phyloP scores from a whole-genome alignment of 2,329 filamentous ascomycete species.

The Corynespora cassiicola region DNA sequence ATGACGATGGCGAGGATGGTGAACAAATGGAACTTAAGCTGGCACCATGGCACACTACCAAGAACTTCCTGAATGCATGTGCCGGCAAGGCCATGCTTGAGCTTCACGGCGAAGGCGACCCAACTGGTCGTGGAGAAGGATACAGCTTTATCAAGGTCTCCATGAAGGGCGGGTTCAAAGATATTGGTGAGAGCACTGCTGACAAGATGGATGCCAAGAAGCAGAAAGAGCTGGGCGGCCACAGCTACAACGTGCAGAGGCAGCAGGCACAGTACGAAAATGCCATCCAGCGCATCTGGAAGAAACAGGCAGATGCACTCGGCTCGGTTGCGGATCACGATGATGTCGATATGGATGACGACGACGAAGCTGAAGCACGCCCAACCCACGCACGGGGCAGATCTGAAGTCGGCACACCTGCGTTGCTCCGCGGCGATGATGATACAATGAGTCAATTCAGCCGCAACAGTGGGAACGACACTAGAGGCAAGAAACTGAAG shows the following conservation, averaged over 20 bases:
- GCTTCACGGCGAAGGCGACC: constrained; percentile 92
- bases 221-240: constrained; percentile 74
- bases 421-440: constrained; percentile 63
- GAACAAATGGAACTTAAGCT: constrained; percentile 86
- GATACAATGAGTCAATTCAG: constrained; percentile 69
- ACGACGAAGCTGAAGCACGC: constrained; percentile 59
- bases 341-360: constrained; percentile 72
- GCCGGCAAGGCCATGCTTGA: constrained; percentile 97
- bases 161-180: constrained; percentile 98
- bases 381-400: constrained; percentile 51
- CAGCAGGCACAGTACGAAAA: constrained; percentile 93
- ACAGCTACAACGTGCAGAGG: constrained; percentile 96
- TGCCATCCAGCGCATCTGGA: constrained; percentile 91
- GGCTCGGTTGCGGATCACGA: constrained; percentile 77
- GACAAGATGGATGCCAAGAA: constrained; percentile 83
- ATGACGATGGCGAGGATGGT: constrained; percentile 68
- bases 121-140: constrained; percentile 88
- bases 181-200: constrained; percentile 85
- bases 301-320: constrained; percentile 80
- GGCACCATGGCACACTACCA: constrained; percentile 95
- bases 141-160: constrained; percentile 98
- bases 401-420: constrained; percentile 69
- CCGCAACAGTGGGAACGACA: constrained; percentile 63
- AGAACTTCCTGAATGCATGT: constrained; percentile 93
- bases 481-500: constrained; percentile 68